phyloP scores from a whole-genome alignment of 306 rosid genomes.

The Luffa aegyptiaca region DNA sequence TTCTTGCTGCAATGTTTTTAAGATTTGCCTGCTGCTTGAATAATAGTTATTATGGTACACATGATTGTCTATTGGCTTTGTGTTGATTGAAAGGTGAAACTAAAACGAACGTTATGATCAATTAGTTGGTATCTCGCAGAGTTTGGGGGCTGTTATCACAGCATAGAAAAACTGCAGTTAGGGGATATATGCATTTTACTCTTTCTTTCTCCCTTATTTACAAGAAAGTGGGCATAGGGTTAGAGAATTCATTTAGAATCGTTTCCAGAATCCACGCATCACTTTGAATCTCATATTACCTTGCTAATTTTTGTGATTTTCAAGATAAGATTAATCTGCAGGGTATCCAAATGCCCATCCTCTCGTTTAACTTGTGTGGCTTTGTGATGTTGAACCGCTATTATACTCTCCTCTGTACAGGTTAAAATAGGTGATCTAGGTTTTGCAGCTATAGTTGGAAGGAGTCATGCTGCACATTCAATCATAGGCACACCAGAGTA shows the following conservation, averaged over 20 bases:
- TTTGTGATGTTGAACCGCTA: neutral
- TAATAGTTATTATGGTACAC: neutral
- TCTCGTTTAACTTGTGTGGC: neutral
- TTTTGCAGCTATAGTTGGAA: conserved; percentile 77
- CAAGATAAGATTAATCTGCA: neutral
- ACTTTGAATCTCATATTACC: neutral
- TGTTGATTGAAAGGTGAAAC: neutral
- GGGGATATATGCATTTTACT: neutral
- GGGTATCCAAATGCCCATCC: neutral
- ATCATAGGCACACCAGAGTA: conserved; percentile 84
- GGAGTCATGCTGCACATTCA: conserved; percentile 76
- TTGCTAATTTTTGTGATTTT: neutral
- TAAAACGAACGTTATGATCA: neutral
- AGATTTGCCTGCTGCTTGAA: neutral
- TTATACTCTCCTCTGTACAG: conserved; percentile 20
- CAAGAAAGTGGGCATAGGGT: neutral
- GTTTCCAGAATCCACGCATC: neutral
- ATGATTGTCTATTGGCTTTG: neutral
- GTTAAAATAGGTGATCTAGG: conserved; percentile 90
- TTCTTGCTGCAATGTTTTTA: neutral
- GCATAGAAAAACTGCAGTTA: neutral
- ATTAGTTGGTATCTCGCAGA: neutral
- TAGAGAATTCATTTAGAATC: neutral
- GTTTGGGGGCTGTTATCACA: neutral
- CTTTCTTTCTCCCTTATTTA: neutral